Evolutionary conservation across 345 rosid genomes (phyloP).

Genomic region (Populus euphratica): DNA sequence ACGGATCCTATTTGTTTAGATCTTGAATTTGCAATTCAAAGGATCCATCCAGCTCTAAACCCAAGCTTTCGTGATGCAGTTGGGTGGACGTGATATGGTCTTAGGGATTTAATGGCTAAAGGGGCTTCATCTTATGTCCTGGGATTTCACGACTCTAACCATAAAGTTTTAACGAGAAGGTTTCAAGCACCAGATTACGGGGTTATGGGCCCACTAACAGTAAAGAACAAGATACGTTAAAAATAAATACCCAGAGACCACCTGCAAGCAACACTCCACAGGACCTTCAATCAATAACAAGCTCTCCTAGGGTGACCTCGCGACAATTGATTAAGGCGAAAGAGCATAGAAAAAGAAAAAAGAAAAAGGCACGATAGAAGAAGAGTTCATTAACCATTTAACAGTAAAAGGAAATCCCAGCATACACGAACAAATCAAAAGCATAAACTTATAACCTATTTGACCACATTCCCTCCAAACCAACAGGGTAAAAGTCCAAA

Average conservation of each 20-base stretch:
- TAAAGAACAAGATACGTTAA: neutral
- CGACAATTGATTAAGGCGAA: neutral
- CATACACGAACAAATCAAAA: neutral
- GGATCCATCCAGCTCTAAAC: too few species aligned
- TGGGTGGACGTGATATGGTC: too few species aligned
- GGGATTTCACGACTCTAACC: too few species aligned
- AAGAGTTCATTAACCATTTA: neutral
- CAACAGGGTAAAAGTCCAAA: constrained; percentile 6
- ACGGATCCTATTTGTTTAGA: too few species aligned
- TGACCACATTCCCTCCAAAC: constrained; percentile 10
- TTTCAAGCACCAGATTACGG: too few species aligned
- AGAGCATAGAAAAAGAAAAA: neutral
- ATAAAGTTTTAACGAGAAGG: too few species aligned
- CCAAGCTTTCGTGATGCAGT: too few species aligned
- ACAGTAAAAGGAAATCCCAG: neutral
- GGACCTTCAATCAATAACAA: neutral
- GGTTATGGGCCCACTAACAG: too few species aligned
- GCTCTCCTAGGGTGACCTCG: neutral
- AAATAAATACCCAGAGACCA: neutral
- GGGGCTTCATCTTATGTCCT: too few species aligned
- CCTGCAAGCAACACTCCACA: neutral
- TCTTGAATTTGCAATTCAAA: too few species aligned
- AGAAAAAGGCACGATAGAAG: neutral
- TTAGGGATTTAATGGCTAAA: too few species aligned
- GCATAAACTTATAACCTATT: neutral